Percentiles rank a stretch among this genome's conserved stretches.
Conservation (phyloP, 768 basidiomycete species). For the Termitomyces sp. region DNA sequence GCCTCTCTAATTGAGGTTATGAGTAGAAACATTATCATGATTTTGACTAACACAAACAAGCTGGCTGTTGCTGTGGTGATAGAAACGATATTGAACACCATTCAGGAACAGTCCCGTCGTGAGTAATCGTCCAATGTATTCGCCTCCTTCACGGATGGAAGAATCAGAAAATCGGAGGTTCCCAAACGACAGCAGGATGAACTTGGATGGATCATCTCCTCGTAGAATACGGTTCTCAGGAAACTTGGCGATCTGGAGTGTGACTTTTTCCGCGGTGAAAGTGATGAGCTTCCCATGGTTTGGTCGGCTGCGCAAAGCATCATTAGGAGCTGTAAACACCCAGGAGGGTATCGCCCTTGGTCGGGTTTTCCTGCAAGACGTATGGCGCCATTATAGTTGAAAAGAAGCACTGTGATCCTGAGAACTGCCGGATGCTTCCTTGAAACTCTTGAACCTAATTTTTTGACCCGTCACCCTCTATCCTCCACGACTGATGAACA, state of each 20-base stretch:
- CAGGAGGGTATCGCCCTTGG: conserved; percentile 50
- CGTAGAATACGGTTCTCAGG: conserved; percentile 58
- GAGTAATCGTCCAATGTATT: conserved; percentile 56
- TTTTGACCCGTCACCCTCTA: not conserved
- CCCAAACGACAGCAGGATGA: conserved; percentile 52
- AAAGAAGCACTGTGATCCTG: conserved; percentile 10
- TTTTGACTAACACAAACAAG: conserved; percentile 30
- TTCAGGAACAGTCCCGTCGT: conserved; percentile 55
- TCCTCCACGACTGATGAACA: conserved; percentile 9
- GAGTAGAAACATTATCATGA: not conserved
- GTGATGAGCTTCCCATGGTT: conserved; percentile 47
- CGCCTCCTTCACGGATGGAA: conserved; percentile 41
- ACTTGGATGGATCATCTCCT: conserved; percentile 52
- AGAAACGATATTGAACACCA: conserved; percentile 60
- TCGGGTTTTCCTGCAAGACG: conserved; percentile 35
- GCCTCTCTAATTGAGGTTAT: conserved; percentile 36
- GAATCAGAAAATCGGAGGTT: conserved; percentile 52
- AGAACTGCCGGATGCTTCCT: conserved; percentile 14
- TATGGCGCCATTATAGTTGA: conserved; percentile 30
- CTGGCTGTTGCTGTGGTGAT: conserved; percentile 71
- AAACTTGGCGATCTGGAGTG: conserved; percentile 44
- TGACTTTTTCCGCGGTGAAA: conserved; percentile 47
- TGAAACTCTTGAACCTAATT: conserved; percentile 7
- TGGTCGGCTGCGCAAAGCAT: conserved; percentile 23
- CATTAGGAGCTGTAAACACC: conserved; percentile 38